Conservation (phyloP, 2,329 filamentous ascomycete species). For the Clarireedia homoeocarpa region DNA sequence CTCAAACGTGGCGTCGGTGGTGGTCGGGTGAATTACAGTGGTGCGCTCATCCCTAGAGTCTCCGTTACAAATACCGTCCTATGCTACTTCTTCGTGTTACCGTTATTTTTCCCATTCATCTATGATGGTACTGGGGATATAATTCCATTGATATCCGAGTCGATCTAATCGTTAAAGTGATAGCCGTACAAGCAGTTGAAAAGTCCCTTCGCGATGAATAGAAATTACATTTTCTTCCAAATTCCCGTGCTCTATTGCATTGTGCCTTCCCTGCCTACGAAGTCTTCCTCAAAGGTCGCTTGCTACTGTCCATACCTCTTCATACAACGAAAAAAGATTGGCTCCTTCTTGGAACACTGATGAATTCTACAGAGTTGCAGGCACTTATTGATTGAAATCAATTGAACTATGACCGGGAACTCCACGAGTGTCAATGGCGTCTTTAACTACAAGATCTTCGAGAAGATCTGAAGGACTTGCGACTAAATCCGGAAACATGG, state of each 20-base stretch:
- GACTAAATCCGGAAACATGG: not conserved
- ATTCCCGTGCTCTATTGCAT: not conserved
- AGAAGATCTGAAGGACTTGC: conserved; percentile 6
- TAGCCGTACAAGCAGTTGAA: not conserved
- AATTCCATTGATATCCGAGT: too few species aligned
- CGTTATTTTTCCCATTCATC: too few species aligned
- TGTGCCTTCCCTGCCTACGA: conserved; percentile 6
- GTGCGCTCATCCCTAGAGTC: too few species aligned
- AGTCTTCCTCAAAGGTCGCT: conserved; percentile 5
- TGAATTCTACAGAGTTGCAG: not conserved
- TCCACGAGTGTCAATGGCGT: conserved; percentile 2
- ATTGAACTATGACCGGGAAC: conserved; percentile 3
- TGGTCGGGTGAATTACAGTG: too few species aligned
- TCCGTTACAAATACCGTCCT: too few species aligned
- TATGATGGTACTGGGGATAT: too few species aligned
- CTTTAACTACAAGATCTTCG: conserved; percentile 6
- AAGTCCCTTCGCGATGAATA: not conserved
- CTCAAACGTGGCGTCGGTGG: too few species aligned
- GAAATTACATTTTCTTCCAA: not conserved
- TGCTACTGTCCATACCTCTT: not conserved
- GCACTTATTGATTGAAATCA: not conserved
- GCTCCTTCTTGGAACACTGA: not conserved
- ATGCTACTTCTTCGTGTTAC: too few species aligned
- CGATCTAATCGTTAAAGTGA: too few species aligned
- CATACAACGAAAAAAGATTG: not conserved